Evolutionary conservation across 2,329 filamentous ascomycete species (phyloP).

Genomic region (Talaromyces pinophilus): DNA sequence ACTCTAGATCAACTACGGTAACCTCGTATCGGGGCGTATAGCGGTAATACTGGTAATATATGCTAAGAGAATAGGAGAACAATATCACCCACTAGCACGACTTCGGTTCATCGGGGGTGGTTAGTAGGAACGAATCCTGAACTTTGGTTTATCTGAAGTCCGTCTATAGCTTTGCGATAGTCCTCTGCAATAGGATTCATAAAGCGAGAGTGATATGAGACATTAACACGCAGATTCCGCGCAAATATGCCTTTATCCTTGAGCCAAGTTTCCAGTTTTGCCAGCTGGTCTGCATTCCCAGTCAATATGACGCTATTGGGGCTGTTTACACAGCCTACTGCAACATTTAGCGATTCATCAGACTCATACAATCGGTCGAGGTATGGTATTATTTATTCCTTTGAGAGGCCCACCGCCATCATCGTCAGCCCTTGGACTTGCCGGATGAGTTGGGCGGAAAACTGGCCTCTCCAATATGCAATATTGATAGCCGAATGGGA

Average conservation of each 20-base stretch:
- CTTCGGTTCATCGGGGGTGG: no score
- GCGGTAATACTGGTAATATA: no score
- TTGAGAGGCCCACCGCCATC: slow-evolving; percentile 29
- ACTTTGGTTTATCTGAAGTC: slow-evolving; percentile 1
- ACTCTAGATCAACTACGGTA: no score
- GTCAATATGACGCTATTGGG: slow-evolving; percentile 56
- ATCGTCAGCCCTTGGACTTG: slow-evolving; percentile 31
- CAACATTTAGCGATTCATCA: slow-evolving; percentile 24
- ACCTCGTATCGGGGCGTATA: no score
- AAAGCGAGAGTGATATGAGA: slow-evolving; percentile 31
- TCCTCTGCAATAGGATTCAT: slow-evolving; percentile 23
- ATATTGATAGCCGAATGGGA: slow-evolving; percentile 28
- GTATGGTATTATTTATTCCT: not conserved
- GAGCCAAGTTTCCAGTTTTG: slow-evolving; percentile 47
- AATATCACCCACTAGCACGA: no score
- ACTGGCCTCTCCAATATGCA: slow-evolving; percentile 30
- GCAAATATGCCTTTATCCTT: slow-evolving; percentile 33
- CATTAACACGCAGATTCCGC: slow-evolving; percentile 27
- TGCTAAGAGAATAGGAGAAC: no score
- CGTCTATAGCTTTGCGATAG: slow-evolving; percentile 22
- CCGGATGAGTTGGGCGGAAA: slow-evolving; percentile 16
- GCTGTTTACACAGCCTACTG: slow-evolving; percentile 52
- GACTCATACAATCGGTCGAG: not conserved
- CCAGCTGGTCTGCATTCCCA: slow-evolving; percentile 50
- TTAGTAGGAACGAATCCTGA: slow-evolving; percentile 11